Conservation (phyloP, 345 rosid species). For the Eutrema yunnanense region DNA sequence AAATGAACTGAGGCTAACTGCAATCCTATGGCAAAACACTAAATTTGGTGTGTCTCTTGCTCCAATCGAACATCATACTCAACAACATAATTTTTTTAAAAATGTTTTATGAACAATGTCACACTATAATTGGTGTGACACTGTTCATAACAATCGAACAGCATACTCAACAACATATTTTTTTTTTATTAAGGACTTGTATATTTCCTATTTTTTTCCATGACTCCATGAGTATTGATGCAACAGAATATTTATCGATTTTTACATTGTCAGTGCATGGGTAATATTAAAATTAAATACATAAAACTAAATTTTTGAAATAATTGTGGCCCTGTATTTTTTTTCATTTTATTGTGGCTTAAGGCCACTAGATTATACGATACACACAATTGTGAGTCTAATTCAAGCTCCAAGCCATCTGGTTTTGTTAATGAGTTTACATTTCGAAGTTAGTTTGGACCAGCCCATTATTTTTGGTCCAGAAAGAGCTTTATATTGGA, state of each 20-base stretch:
- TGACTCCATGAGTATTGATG: background rate
- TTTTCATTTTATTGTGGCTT: too few relatives aligned
- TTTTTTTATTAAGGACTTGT: background rate
- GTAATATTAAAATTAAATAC: too few relatives aligned
- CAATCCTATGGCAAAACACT: too few relatives aligned
- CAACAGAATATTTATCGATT: background rate
- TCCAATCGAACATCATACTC: too few relatives aligned
- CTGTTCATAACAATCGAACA: too few relatives aligned
- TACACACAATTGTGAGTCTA: background rate
- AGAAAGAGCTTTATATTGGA: background rate
- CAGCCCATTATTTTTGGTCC: background rate
- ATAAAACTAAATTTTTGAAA: too few relatives aligned
- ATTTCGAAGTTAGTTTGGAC: background rate
- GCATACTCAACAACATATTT: too few relatives aligned
- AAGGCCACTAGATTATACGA: background rate
- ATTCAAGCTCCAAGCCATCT: background rate
- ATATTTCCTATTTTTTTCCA: background rate
- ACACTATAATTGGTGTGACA: too few relatives aligned
- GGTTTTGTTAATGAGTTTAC: background rate
- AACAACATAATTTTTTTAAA: too few relatives aligned
- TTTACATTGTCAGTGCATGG: background rate
- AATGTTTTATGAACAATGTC: too few relatives aligned
- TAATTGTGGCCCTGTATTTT: too few relatives aligned
- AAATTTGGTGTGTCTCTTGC: too few relatives aligned
- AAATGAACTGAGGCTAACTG: background rate